Percentiles rank a stretch among this genome's conserved stretches.
phyloP scores from a whole-genome alignment of 768 basidiomycete species.

The Pluteus cervinus region DNA sequence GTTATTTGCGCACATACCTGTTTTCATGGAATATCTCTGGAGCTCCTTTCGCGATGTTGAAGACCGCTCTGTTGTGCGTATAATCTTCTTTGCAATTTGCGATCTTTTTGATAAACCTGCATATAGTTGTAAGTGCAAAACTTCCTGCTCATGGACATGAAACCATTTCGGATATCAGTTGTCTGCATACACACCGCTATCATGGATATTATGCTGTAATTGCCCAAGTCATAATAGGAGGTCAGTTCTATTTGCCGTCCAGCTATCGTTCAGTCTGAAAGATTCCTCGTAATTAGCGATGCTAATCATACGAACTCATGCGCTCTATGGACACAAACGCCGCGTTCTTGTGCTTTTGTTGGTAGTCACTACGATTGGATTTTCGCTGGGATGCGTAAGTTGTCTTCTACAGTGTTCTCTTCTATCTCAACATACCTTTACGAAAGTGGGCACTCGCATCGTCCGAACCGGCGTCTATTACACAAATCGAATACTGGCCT shows the following conservation, averaged over 20 bases:
- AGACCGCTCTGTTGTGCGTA: too few species aligned
- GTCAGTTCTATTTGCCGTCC: conserved; percentile 14
- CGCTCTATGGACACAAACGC: conserved; percentile 31
- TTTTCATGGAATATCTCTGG: conserved; percentile 28
- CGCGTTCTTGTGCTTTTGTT: conserved; percentile 22
- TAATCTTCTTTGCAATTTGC: too few species aligned
- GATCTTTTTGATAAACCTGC: too few species aligned
- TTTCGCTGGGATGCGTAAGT: conserved; percentile 28
- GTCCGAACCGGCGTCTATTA: too few species aligned
- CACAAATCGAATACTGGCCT: too few species aligned
- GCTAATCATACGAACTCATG: conserved; percentile 38
- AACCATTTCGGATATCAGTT: too few species aligned
- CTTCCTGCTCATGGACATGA: too few species aligned
- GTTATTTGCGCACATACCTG: conserved; percentile 30
- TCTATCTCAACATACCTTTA: too few species aligned
- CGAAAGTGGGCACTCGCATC: too few species aligned
- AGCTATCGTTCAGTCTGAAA: neutral
- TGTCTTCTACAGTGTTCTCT: neutral
- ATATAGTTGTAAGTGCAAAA: too few species aligned
- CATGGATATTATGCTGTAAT: conserved; percentile 29
- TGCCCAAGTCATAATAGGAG: conserved; percentile 27
- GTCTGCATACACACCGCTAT: conserved; percentile 22
- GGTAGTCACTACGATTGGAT: conserved; percentile 14
- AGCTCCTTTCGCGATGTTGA: conserved; percentile 15
- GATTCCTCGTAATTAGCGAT: conserved; percentile 10